Evolutionary conservation across 306 rosid genomes (phyloP).

Genomic region (Malus asiatica): DNA sequence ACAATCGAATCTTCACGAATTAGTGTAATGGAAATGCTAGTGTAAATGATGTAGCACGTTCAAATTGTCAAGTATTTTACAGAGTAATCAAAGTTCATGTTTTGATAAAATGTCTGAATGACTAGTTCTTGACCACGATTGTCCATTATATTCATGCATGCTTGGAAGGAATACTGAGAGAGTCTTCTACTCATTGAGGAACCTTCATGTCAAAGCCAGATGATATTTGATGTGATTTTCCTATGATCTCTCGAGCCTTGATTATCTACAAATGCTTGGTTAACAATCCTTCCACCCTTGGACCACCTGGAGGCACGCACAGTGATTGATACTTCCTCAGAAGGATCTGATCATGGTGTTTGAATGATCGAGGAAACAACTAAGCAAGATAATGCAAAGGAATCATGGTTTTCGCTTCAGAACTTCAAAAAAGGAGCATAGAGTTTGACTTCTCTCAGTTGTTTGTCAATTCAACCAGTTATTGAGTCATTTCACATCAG

Average conservation of each 20-base stretch:
- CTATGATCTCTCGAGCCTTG: constrained; percentile 86
- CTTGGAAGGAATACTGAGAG: too few relatives aligned
- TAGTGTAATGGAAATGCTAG: neutral
- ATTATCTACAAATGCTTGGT: constrained; percentile 72
- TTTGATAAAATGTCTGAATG: too few relatives aligned
- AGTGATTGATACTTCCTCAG: constrained; percentile 17
- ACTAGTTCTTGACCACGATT: too few relatives aligned
- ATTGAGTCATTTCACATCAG: neutral
- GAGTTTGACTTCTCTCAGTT: neutral
- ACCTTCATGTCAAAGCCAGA: too few relatives aligned
- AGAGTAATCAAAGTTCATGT: too few relatives aligned
- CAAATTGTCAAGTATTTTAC: too few relatives aligned
- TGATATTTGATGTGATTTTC: too few relatives aligned
- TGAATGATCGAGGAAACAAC: constrained; percentile 2
- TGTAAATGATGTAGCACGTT: neutral
- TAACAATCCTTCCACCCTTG: constrained; percentile 39
- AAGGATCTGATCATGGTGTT: constrained; percentile 21
- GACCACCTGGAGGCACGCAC: constrained; percentile 22
- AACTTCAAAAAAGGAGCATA: constrained; percentile 33
- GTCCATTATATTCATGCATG: too few relatives aligned
- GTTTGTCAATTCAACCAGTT: neutral
- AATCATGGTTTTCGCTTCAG: constrained; percentile 65
- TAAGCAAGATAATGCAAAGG: constrained; percentile 1
- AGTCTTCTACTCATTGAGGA: too few relatives aligned
- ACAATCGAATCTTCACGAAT: neutral